Conservation (phyloP, 1,284 basidiomycete species). For the Pyrrhoderma lamaoense region DNA sequence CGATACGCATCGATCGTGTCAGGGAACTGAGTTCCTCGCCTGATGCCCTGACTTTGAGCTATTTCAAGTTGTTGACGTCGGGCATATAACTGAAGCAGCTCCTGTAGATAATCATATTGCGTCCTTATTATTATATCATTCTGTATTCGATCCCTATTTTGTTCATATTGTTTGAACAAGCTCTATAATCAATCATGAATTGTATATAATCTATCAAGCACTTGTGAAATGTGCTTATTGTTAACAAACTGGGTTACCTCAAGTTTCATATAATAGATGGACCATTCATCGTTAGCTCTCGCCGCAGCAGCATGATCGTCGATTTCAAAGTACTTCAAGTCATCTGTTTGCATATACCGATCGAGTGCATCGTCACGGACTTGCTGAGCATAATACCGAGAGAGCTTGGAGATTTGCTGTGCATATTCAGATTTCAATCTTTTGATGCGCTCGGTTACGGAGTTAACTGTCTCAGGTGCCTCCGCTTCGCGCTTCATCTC, state of each 20-base stretch:
- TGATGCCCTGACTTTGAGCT: constrained; percentile 26
- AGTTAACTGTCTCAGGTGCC: constrained; percentile 25
- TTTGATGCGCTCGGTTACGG: constrained; percentile 31
- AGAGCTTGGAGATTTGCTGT: constrained; percentile 37
- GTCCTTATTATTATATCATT: constrained; percentile 24
- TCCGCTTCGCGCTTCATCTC: constrained; percentile 19
- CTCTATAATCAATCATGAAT: constrained; percentile 11
- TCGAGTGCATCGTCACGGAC: constrained; percentile 35
- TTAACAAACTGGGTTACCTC: constrained; percentile 12
- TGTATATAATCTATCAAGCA: background rate
- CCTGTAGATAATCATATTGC: constrained; percentile 36
- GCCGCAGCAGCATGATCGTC: constrained; percentile 20
- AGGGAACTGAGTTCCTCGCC: constrained; percentile 44
- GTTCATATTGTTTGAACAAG: constrained; percentile 15
- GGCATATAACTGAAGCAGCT: constrained; percentile 29
- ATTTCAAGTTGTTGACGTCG: constrained; percentile 25
- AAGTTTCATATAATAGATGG: constrained; percentile 12
- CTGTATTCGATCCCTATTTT: constrained; percentile 1
- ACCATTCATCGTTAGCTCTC: constrained; percentile 10
- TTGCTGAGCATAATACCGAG: constrained; percentile 35
- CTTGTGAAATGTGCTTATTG: background rate
- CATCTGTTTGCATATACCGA: constrained; percentile 27
- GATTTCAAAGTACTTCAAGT: constrained; percentile 26
- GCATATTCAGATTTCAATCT: constrained; percentile 33
- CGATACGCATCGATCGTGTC: constrained; percentile 37